Percentiles rank a stretch among this genome's conserved stretches.
Evolutionary conservation across 139 green algal genomes (phyloP).

Genomic region (Tetradesmus lagerheimii): DNA sequence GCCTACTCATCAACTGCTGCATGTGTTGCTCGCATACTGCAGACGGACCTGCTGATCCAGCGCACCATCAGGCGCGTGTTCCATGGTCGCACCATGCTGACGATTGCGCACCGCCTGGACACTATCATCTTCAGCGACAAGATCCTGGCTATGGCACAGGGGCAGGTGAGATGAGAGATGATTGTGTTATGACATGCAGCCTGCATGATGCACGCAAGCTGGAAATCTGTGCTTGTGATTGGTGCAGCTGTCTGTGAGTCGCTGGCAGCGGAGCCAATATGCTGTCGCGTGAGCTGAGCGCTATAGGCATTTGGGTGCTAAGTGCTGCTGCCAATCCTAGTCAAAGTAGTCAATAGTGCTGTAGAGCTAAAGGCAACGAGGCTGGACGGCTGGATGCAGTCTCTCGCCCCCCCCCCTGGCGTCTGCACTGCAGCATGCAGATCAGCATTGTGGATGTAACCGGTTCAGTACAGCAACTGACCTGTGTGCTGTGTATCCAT

Average conservation of each 20-base stretch:
- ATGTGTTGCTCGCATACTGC: neutral
- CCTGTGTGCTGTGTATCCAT: neutral
- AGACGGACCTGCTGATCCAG: conserved; percentile 69
- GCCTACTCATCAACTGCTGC: neutral
- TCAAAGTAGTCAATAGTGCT: too few species aligned
- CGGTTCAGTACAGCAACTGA: neutral
- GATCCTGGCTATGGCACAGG: conserved; percentile 66
- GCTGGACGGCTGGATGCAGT: too few species aligned
- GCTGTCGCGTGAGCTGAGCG: too few species aligned
- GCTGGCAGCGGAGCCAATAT: neutral
- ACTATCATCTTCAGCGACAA: conserved; percentile 71
- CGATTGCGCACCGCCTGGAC: conserved; percentile 72
- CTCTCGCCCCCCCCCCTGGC: too few species aligned
- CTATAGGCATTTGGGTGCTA: too few species aligned
- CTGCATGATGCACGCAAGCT: neutral
- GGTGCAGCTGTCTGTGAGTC: neutral
- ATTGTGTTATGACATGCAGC: conserved; percentile 20
- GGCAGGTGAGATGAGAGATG: conserved; percentile 26
- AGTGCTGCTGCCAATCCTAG: too few species aligned
- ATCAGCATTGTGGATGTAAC: neutral
- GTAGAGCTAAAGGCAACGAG: too few species aligned
- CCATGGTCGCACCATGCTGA: conserved; percentile 61
- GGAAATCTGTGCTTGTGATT: neutral
- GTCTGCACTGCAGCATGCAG: neutral
- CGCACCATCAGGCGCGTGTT: conserved; percentile 69